Evolutionary conservation across 805 yeast species (phyloP), one percentile per base, ranked within the genome.

Genomic region (Metschnikowia chrysomelidarum): DNA sequence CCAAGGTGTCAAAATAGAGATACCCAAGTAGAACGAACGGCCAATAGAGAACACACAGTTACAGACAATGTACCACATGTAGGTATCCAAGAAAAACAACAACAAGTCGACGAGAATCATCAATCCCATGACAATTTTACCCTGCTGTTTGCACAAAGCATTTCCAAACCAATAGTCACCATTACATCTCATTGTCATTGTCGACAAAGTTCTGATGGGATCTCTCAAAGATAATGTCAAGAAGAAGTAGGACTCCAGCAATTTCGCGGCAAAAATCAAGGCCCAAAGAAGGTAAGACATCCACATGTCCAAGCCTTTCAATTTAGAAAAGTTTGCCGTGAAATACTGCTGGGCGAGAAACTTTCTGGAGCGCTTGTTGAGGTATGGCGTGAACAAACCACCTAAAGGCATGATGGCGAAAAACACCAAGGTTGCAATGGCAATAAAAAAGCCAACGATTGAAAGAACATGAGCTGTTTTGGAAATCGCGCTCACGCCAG

Each of bases 1-100:
- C 99, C 99, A 93, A 45, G 99, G 99, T 26, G 99, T 93, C 74
- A 89, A 80, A 49, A 93, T 91, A 29, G 99, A 93, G 54, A 93
- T 89, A 83, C 99, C 99, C 65, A 94, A 76, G 75, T 91, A 93
- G 77, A 93, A 93, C 11, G 98, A 93, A 62, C 96, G 87, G 53
- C 96, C 97, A 56, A 93, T 87, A 44, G 98, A 91, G 79, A 87
- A 89, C 50, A 87, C 77, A 66, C 95, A 84, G 78, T 91, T 93
- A 63, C 85, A 82, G 54, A 93, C 73, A 73, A 93, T 89, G 75
- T 93, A 93, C 99, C 99, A 93, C 83, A 93, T 77, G 65, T 87
- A 93, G 43, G 98, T 87, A 84, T 93, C 99, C 75, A 93, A 76
- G 81, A 93, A 93, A 84, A 93, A 93, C 67, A 93, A 76, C 53